phyloP scores from a whole-genome alignment of 805 yeast genomes.

The Cyberlindnera lachancei region DNA sequence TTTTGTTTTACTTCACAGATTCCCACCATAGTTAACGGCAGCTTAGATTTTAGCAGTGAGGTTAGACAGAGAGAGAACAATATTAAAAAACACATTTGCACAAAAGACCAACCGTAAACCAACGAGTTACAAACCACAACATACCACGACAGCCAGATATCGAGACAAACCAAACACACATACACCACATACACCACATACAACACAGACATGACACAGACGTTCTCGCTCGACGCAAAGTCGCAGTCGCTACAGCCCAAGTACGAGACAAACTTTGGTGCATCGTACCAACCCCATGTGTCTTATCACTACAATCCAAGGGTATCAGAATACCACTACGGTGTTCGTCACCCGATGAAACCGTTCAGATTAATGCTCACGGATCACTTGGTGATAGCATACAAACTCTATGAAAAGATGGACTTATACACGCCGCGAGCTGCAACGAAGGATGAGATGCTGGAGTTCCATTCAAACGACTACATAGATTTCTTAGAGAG shows the following conservation, averaged over 20 bases:
- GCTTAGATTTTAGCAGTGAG: no score
- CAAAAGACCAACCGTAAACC: no score
- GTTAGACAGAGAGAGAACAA: no score
- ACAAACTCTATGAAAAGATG: slow-evolving; percentile 83
- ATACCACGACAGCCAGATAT: no score
- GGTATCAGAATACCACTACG: slow-evolving; percentile 79
- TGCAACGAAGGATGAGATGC: slow-evolving; percentile 75
- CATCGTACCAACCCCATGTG: slow-evolving; percentile 48
- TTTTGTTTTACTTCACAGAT: no score
- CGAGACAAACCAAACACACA: no score
- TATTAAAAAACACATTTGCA: no score
- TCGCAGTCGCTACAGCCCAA: slow-evolving; percentile 36
- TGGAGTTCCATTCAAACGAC: slow-evolving; percentile 82
- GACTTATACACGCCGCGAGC: slow-evolving; percentile 78
- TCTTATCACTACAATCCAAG: slow-evolving; percentile 85
- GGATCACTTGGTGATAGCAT: slow-evolving; percentile 80
- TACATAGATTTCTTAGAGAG: slow-evolving; percentile 86
- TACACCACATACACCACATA: no score
- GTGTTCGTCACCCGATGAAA: slow-evolving; percentile 96
- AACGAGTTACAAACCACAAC: no score
- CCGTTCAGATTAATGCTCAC: slow-evolving; percentile 92
- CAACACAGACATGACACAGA: slow-evolving; percentile 17
- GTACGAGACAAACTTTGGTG: slow-evolving; percentile 32
- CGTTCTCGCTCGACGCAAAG: slow-evolving; percentile 35
- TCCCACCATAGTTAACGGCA: no score